phyloP scores from a whole-genome alignment of 169 alveolate genomes.

The Perkinsus chesapeaki region DNA sequence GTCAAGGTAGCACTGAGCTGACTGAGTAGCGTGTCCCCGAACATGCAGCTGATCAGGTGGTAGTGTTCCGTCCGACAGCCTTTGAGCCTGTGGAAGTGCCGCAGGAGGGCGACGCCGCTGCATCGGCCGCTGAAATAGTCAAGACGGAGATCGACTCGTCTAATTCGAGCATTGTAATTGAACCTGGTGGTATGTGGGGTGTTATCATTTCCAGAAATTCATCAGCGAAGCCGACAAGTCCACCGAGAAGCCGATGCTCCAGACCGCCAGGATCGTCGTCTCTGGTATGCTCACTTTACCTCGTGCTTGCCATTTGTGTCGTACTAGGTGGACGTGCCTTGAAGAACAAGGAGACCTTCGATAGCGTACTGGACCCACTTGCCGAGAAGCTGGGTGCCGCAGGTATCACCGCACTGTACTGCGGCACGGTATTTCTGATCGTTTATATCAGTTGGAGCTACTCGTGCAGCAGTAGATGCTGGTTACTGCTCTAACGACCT shows the following conservation, averaged over 20 bases:
- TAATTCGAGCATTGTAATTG: not conserved
- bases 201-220: slow-evolving; percentile 13
- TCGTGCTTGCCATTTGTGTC: slow-evolving; percentile 8
- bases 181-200: not conserved
- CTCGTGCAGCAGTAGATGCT: slow-evolving; percentile 73
- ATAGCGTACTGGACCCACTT: slow-evolving; percentile 46
- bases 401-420: not conserved
- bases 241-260: slow-evolving; percentile 53
- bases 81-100: slow-evolving; percentile 39
- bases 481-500: slow-evolving; percentile 50
- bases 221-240: slow-evolving; percentile 38
- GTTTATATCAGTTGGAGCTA: slow-evolving; percentile 54
- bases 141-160: slow-evolving; percentile 22
- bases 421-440: not conserved
- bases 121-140: slow-evolving; percentile 27
- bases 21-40: not conserved
- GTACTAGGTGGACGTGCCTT: slow-evolving; percentile 73
- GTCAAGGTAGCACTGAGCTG: not conserved
- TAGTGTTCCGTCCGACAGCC: slow-evolving; percentile 53
- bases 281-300: not conserved
- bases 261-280: slow-evolving; percentile 50
- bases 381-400: slow-evolving; percentile 52
- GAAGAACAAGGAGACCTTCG: slow-evolving; percentile 48
- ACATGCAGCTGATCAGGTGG: slow-evolving; percentile 11
- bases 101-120: slow-evolving; percentile 20